Evolutionary conservation across 225 moss, liverwort and hornwort genomes (phyloP), one percentile per base, ranked within the genome.

Genomic region (Lunularia cruciata): DNA sequence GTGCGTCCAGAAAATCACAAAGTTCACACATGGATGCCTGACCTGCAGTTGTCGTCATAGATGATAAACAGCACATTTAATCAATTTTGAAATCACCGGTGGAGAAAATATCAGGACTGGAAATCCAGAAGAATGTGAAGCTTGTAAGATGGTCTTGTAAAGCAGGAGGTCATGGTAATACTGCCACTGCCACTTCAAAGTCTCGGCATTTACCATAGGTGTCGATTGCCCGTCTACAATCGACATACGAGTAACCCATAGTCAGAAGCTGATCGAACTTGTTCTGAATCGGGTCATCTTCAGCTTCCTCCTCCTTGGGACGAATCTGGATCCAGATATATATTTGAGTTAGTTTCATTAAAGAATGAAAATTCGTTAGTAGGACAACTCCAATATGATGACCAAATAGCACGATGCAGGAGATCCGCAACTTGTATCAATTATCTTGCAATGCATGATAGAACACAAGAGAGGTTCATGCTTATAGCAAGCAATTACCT

Each of bases 1-100:
- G 51, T 30, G 67, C 67, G 34, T 67, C 67, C 51, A 67, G 52
- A 52, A 33, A 67, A 13, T 67, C 67, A 46, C 67, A 67, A 20
- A 67, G 67, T 23, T 67, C 67, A 67, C 33, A 67, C 0, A 67
- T 67, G 15, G 49, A 52, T 33, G 31, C 49, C 49, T 49, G 32
- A 15, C 67, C 67, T 67, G 51, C 42, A 63, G 9, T 19, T 36
- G n/a, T 18, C 8, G 35, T 19, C 28, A 36, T 20, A 37, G n/a
- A 16, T n/a, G n/a, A n/a, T n/a, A n/a, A n/a, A n/a, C n/a, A n/a
- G n/a, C n/a, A n/a, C n/a, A n/a, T n/a, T n/a, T n/a, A n/a, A n/a
- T n/a, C n/a, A n/a, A n/a, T n/a, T n/a, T n/a, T n/a, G n/a, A n/a
- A n/a, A n/a, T n/a, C n/a, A n/a, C n/a, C n/a, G n/a, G n/a, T n/a